Evolutionary conservation across 169 alveolate genomes (phyloP).

Genomic region (Plasmodium yoelii): DNA sequence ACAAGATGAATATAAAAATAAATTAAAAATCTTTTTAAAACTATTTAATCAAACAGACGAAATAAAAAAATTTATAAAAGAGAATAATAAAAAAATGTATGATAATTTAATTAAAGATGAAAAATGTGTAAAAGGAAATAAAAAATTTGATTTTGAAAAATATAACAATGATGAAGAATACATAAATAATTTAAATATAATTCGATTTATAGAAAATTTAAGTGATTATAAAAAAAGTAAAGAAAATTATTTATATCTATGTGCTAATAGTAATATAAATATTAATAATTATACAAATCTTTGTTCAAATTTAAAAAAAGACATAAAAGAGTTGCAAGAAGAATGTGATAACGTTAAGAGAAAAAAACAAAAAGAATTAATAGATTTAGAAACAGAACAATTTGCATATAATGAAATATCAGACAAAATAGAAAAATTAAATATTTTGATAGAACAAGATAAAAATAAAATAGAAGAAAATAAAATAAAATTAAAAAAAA

Average conservation of each 20-base stretch:
- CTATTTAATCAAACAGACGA: slow-evolving; percentile 49
- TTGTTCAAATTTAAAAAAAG: slow-evolving; percentile 15
- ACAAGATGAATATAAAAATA: slow-evolving; percentile 46
- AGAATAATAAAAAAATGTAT: slow-evolving; percentile 46
- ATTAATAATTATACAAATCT: slow-evolving; percentile 27
- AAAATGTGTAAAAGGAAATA: slow-evolving; percentile 19
- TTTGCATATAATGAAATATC: slow-evolving; percentile 19
- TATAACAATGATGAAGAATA: slow-evolving; percentile 32
- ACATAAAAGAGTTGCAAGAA: slow-evolving; percentile 59
- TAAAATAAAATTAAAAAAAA: slow-evolving; percentile 40
- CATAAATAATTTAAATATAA: slow-evolving; percentile 6
- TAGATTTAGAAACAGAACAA: slow-evolving; percentile 43
- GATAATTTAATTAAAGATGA: slow-evolving; percentile 34
- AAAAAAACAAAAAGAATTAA: slow-evolving; percentile 52
- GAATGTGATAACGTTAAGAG: slow-evolving; percentile 51
- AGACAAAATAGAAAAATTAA: slow-evolving; percentile 13
- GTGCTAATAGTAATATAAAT: slow-evolving; percentile 61
- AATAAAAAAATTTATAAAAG: slow-evolving; percentile 15
- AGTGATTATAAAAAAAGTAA: slow-evolving; percentile 26
- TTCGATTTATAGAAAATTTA: slow-evolving; percentile 20
- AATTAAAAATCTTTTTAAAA: slow-evolving; percentile 73
- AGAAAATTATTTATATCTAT: slow-evolving; percentile 28
- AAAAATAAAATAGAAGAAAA: slow-evolving; percentile 34
- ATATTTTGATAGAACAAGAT: slow-evolving; percentile 57
- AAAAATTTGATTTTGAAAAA: slow-evolving; percentile 12